phyloP scores from a whole-genome alignment of 305 asterid genomes.

The Fraxinus ornus region DNA sequence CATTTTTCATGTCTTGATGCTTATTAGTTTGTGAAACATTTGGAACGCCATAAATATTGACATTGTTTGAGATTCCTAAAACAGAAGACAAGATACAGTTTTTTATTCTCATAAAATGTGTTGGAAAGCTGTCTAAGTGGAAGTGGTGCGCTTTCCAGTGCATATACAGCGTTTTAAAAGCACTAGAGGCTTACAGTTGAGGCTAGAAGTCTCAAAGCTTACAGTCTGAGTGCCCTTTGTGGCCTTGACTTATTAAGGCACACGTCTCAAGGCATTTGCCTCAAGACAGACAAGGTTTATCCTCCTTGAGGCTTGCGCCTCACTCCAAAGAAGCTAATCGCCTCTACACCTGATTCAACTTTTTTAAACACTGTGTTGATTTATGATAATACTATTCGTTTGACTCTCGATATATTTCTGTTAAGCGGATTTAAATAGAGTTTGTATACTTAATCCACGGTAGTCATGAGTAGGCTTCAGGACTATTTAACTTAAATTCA shows the following conservation, averaged over 20 bases:
- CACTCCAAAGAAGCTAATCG: background rate
- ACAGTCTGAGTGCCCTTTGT: background rate
- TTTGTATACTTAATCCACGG: background rate
- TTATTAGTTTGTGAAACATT: constrained; percentile 8
- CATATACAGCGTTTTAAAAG: background rate
- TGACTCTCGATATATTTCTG: background rate
- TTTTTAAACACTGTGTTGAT: background rate
- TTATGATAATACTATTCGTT: background rate
- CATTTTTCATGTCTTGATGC: background rate
- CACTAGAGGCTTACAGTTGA: background rate
- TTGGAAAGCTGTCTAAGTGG: background rate
- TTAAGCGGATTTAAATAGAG: background rate
- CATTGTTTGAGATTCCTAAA: background rate
- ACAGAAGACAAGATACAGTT: background rate
- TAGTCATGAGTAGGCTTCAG: background rate
- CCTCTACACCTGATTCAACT: background rate
- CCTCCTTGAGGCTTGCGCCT: background rate
- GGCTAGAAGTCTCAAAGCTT: background rate
- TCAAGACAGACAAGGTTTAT: background rate
- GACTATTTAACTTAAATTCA: background rate
- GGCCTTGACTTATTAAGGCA: background rate
- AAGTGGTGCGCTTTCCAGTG: background rate
- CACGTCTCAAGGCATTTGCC: background rate
- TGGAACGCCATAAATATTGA: background rate
- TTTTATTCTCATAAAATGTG: background rate